These are phyloP conservation scores for Suillus discolor DNA, from an alignment of 768 basidiomycete species.

Conservation along the genomic window DNA sequence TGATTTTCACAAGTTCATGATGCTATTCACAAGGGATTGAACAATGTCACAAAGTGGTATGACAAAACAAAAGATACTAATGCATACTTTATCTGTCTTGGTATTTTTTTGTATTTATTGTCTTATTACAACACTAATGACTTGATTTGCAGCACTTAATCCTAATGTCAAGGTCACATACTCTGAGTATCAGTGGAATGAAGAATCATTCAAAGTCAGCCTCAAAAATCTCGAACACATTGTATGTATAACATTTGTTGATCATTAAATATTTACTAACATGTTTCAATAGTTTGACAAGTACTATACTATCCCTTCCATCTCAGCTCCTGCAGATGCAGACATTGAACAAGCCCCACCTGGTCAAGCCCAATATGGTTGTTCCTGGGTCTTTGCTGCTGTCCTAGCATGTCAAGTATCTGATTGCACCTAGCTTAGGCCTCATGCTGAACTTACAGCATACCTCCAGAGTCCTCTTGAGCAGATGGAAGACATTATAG, in stretches of 20 bases:
- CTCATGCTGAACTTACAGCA: neutral
- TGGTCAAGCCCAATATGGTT: neutral
- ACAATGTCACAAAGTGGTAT: slow-evolving; percentile 18
- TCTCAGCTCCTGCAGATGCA: neutral
- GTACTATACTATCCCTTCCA: neutral
- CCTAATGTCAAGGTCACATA: slow-evolving; percentile 4
- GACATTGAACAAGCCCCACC: neutral
- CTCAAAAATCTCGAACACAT: neutral
- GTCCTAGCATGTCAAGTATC: neutral
- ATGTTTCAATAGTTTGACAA: neutral
- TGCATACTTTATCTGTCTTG: neutral
- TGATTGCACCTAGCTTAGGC: neutral
- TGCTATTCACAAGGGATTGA: slow-evolving; percentile 1
- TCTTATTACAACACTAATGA: no score
- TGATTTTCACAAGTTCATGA: neutral
- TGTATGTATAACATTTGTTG: neutral
- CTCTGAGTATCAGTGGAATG: neutral
- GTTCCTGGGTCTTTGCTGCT: slow-evolving; percentile 1
- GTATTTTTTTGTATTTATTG: no score
- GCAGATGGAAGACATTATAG: slow-evolving; percentile 2
- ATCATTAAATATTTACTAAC: neutral
- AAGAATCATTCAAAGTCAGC: neutral
- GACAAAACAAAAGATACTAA: neutral
- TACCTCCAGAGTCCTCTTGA: slow-evolving; percentile 10
- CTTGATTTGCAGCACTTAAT: no score